Percentiles rank a stretch among this genome's conserved stretches.
Conservation (phyloP, 345 rosid species). For the Hypericum androsaemum region DNA sequence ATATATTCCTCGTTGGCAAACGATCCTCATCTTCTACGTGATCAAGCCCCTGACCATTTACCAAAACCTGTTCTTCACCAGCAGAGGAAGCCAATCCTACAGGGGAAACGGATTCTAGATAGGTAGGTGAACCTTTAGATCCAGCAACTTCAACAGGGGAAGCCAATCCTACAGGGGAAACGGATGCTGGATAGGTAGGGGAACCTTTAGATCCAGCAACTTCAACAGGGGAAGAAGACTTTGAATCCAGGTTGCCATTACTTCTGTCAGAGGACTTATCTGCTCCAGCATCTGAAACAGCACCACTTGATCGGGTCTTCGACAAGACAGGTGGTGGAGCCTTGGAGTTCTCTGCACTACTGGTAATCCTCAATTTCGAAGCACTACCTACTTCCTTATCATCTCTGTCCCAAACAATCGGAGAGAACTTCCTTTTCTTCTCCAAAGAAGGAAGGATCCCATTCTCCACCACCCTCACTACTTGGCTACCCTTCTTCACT, state of each 20-base stretch:
- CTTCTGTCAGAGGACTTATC: conserved; percentile 31
- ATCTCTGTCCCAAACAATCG: conserved; percentile 94
- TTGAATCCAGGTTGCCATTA: conserved; percentile 17
- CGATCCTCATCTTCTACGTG: conserved; percentile 63
- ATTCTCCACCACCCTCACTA: conserved; percentile 35
- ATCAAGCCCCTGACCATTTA: conserved; percentile 30
- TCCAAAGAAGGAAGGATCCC: conserved; percentile 36
- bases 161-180: conserved; percentile 29
- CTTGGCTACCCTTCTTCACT: conserved; percentile 30
- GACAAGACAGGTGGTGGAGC: conserved; percentile 57
- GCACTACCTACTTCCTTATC: conserved; percentile 36
- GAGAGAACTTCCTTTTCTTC: conserved; percentile 91
- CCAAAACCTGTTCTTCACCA: conserved; percentile 28
- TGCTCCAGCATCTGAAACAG: conserved; percentile 26
- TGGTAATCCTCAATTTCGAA: conserved; percentile 29
- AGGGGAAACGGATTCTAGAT: conserved; percentile 27
- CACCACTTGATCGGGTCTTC: conserved; percentile 39
- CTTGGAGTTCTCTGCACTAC: conserved; percentile 23
- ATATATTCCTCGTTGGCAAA: conserved; percentile 68
- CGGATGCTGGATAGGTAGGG: conserved; percentile 12
- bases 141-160: conserved; percentile 25
- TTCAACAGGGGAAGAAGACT: conserved; percentile 24
- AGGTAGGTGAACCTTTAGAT: conserved; percentile 15
- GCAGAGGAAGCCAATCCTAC: conserved; percentile 26
- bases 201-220: conserved; percentile 22